Percentiles rank a stretch among this genome's conserved stretches.
phyloP scores from a whole-genome alignment of 495 filamentous ascomycete species.

The Cenococcum geophilum region DNA sequence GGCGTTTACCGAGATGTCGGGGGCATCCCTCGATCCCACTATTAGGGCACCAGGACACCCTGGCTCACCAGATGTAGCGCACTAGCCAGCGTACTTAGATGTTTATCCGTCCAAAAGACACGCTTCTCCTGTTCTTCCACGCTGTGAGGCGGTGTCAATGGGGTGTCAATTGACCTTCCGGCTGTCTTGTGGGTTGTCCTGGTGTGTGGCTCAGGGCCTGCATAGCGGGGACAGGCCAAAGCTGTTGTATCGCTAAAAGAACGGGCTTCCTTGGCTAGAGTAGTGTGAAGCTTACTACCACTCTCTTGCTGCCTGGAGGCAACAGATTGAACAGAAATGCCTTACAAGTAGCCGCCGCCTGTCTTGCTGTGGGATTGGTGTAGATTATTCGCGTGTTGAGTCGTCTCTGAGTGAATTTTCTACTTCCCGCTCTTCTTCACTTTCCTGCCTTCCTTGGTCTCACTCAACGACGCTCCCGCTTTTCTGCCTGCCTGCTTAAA shows the following conservation, averaged over 20 bases:
- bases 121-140: too few relatives aligned
- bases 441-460: background rate
- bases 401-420: background rate
- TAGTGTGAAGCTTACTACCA: background rate
- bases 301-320: slow-evolving; percentile 1
- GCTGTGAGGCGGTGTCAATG: too few relatives aligned
- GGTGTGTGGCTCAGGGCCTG: too few relatives aligned
- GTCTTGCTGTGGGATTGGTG: background rate
- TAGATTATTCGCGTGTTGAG: background rate
- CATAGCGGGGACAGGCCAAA: background rate
- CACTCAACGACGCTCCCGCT: background rate
- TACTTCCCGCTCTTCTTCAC: background rate
- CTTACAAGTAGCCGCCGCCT: background rate
- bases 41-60: too few relatives aligned
- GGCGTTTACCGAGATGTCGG: background rate
- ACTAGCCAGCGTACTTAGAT: too few relatives aligned
- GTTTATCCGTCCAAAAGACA: too few relatives aligned
- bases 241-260: background rate
- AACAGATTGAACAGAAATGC: background rate
- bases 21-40: too few relatives aligned
- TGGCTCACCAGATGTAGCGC: too few relatives aligned
- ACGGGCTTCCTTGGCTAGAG: background rate
- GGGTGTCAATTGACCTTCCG: too few relatives aligned
- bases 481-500: background rate
- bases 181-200: too few relatives aligned